Conservation (phyloP, 495 filamentous ascomycete genomes). For the Xylaria longipes region DNA sequence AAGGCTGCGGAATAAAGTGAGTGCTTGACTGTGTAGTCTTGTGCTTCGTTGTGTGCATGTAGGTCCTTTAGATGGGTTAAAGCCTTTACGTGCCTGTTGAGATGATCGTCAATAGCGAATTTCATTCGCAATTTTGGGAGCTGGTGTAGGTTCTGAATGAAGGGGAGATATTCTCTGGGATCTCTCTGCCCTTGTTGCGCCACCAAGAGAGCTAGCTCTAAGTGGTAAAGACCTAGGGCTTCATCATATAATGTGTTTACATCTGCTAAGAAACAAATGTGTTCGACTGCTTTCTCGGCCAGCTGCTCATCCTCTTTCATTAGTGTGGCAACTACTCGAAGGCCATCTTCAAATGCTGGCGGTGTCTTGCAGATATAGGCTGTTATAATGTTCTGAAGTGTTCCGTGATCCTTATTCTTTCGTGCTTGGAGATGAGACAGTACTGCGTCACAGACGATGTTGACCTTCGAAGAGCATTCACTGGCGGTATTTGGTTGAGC, state of each 20-base stretch:
- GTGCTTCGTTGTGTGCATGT: constrained; percentile 72
- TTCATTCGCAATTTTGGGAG: constrained; percentile 70
- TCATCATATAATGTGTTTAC: constrained; percentile 92
- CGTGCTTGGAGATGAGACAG: constrained; percentile 67
- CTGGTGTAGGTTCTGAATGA: constrained; percentile 83
- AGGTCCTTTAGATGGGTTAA: constrained; percentile 74
- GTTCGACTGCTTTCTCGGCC: constrained; percentile 85
- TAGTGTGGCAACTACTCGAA: constrained; percentile 76
- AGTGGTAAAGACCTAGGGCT: constrained; percentile 86
- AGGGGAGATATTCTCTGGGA: constrained; percentile 93
- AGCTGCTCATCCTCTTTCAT: constrained; percentile 70
- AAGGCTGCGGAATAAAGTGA: constrained; percentile 79
- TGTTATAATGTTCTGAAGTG: constrained; percentile 88
- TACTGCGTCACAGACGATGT: constrained; percentile 87
- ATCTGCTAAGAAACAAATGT: constrained; percentile 96
- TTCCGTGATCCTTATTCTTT: constrained; percentile 62
- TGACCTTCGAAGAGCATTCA: constrained; percentile 68
- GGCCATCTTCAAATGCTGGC: constrained; percentile 85
- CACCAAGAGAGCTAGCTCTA: constrained; percentile 87
- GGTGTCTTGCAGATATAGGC: constrained; percentile 93
- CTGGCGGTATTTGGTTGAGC: constrained; percentile 10
- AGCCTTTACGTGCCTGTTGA: constrained; percentile 77
- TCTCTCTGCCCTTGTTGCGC: constrained; percentile 97
- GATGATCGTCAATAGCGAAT: constrained; percentile 88
- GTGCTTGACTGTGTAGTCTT: constrained; percentile 77